These are phyloP conservation scores for Eucalyptus polybractea DNA, from an alignment of 345 rosid species.

Conservation along the genomic window DNA sequence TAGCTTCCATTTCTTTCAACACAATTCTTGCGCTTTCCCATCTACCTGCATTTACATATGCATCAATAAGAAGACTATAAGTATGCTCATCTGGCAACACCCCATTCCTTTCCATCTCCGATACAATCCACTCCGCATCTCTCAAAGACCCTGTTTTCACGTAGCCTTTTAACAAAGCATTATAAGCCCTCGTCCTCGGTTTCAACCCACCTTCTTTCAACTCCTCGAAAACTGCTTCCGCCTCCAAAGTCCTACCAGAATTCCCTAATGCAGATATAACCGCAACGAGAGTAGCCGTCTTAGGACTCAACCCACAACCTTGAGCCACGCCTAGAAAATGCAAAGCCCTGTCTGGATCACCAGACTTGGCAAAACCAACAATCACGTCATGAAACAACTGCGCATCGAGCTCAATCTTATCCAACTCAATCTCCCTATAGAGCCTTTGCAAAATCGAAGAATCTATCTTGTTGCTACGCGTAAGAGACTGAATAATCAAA, in stretches of 20 bases:
- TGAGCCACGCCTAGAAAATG: slow-evolving; percentile 61
- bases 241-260: slow-evolving; percentile 58
- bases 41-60: slow-evolving; percentile 78
- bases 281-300: slow-evolving; percentile 49
- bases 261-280: slow-evolving; percentile 54
- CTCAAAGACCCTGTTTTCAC: slow-evolving; percentile 60
- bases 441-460: slow-evolving; percentile 51
- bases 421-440: slow-evolving; percentile 51
- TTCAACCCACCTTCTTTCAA: slow-evolving; percentile 63
- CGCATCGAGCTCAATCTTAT: slow-evolving; percentile 66
- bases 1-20: slow-evolving; percentile 88
- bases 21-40: slow-evolving; percentile 95
- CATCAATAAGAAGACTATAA: slow-evolving; percentile 79
- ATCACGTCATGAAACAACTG: slow-evolving; percentile 75
- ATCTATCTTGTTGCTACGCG: slow-evolving; percentile 54
- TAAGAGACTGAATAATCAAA: slow-evolving; percentile 63
- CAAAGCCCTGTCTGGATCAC: slow-evolving; percentile 61
- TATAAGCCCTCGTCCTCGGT: slow-evolving; percentile 72
- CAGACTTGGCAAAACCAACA: slow-evolving; percentile 76
- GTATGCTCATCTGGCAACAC: slow-evolving; percentile 82
- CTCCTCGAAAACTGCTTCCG: slow-evolving; percentile 94
- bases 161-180: slow-evolving; percentile 79
- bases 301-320: slow-evolving; percentile 54
- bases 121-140: slow-evolving; percentile 70
- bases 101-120: slow-evolving; percentile 86